phyloP scores from a whole-genome alignment of 345 rosid genomes.

The Durio zibethinus region DNA sequence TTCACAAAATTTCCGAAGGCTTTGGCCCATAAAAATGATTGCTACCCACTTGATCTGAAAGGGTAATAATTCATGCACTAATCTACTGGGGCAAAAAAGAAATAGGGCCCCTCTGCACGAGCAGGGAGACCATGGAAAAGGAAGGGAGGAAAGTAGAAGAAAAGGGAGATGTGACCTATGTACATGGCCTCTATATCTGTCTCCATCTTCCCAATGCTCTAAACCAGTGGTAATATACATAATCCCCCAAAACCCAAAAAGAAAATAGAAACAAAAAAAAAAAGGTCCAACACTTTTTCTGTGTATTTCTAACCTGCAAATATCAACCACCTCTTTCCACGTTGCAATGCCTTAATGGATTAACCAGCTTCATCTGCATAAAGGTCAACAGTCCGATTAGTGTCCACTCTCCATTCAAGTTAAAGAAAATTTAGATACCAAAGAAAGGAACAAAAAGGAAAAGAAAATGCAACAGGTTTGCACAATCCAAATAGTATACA shows the following conservation, averaged over 20 bases:
- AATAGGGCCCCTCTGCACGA: conserved; percentile 24
- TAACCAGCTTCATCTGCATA: conserved; percentile 32
- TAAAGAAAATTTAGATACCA: not conserved
- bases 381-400: not conserved
- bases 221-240: conserved; percentile 57
- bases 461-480: not conserved
- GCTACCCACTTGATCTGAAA: conserved; percentile 40
- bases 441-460: not conserved
- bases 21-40: conserved; percentile 43
- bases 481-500: not conserved
- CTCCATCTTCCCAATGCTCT: conserved; percentile 45
- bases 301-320: conserved; percentile 23
- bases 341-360: conserved; percentile 24
- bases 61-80: conserved; percentile 51
- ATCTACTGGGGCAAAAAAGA: conserved; percentile 40
- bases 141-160: conserved; percentile 27
- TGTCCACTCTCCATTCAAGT: not conserved
- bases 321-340: conserved; percentile 15
- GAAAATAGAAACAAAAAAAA: conserved; percentile 8
- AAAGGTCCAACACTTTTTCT: not conserved
- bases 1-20: conserved; percentile 53
- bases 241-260: conserved; percentile 40
- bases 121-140: conserved; percentile 32
- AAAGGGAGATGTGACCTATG: conserved; percentile 47
- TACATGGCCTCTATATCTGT: conserved; percentile 60